Evolutionary conservation across 202 grass and related monocot genomes (phyloP).

Genomic region (Setaria viridis): DNA sequence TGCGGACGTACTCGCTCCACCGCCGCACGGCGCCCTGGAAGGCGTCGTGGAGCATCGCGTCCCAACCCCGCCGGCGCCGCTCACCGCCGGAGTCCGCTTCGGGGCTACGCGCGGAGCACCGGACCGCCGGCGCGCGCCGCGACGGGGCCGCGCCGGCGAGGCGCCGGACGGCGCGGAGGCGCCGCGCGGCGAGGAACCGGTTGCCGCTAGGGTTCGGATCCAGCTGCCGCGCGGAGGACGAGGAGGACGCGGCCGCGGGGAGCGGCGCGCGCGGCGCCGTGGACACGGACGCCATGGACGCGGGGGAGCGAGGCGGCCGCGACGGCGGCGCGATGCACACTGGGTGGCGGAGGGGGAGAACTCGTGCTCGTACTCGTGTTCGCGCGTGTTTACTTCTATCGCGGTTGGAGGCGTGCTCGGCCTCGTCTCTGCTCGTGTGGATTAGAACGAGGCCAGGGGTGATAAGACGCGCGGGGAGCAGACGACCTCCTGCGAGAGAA

Average conservation of each 20-base stretch:
- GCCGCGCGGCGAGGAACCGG: conserved; percentile 41
- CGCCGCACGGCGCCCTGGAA: conserved; percentile 61
- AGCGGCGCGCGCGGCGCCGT: conserved; percentile 54
- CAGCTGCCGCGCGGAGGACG: conserved; percentile 31
- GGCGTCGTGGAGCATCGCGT: conserved; percentile 69
- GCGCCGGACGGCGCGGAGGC: conserved; percentile 45
- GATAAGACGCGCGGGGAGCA: conserved; percentile 47
- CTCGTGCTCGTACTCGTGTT: not conserved
- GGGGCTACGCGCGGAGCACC: conserved; percentile 44
- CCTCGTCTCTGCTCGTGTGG: conserved; percentile 36
- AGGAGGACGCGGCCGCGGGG: conserved; percentile 38
- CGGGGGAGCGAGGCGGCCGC: not conserved
- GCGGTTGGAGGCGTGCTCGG: conserved; percentile 23
- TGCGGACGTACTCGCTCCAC: conserved; percentile 68
- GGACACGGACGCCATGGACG: conserved; percentile 62
- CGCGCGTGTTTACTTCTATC: not conserved
- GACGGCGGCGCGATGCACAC: conserved; percentile 12
- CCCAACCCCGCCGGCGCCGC: conserved; percentile 58
- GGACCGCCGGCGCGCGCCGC: conserved; percentile 18
- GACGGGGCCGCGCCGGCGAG: conserved; percentile 33
- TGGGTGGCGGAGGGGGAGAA: conserved; percentile 13
- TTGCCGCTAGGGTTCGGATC: conserved; percentile 49
- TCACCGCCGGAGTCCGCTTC: conserved; percentile 37
- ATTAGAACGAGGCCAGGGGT: conserved; percentile 38
- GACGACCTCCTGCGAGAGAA: not conserved